Base-by-base conservation (phyloP, 495 filamentous ascomycete species). In the Penicillium steckii region DNA sequence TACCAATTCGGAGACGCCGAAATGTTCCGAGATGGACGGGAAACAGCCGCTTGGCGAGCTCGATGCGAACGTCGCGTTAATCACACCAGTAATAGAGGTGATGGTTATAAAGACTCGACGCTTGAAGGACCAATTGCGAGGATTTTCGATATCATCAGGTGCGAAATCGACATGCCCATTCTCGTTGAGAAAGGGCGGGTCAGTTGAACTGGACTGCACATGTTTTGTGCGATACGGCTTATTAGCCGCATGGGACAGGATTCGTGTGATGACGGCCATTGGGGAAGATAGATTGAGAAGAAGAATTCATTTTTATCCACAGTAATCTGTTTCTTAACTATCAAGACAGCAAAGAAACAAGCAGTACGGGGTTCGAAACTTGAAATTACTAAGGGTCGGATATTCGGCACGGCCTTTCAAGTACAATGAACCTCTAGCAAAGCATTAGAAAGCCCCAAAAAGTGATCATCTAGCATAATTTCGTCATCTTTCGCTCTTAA, bases 61-160 rank as follows among this genome's bases (percentile, higher is more conserved):
- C 2, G 76, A 79, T 17, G 78, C 71, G 50, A 80, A 80, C 6
- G 79, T 80, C 12, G 75, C 76, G 57, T 81, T 82, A 44, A 78
- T 65, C 33, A 82, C 74, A 74, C 65, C 8, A 78, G 44, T 22
- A 81, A 66, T 21, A n/a, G 69, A 55, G 30, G 71, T 56, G 40
- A 75, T 50, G 0, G 79, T 80, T 56, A 81, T 67, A 35, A 68
- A 72, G 48, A 62, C 68, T 48, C 74, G 68, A 13, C 70, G 65
- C 12, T 48, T 43, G n/a, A 50, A 55, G 27, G 71, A 68, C 79
- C 79, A 82, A 52, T 81, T 80, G 24, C 73, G 73, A 6, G 79
- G 79, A 48, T 81, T 77, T 32, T 77, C 73, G 47, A 72, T 66
- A 52, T 81, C 79, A 5, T 60, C 67, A 2, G 65, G 64, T 7